Conservation (phyloP, 352 stramenopile genomes). For the Bremia lactucae region DNA sequence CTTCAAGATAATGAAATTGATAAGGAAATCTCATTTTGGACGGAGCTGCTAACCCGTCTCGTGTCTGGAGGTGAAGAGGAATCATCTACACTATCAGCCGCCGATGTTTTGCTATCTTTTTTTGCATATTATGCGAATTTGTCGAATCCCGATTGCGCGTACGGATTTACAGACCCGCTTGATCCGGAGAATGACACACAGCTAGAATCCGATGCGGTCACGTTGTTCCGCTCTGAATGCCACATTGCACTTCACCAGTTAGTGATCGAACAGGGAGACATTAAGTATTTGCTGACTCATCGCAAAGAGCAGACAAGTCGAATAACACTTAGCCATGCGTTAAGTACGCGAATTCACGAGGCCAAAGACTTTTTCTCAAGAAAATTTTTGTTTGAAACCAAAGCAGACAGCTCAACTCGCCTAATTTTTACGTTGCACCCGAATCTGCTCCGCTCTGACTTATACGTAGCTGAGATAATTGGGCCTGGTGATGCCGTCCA, state of each 20-base stretch:
- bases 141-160: conserved; percentile 30
- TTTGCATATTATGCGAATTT: conserved; percentile 46
- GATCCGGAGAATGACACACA: conserved; percentile 56
- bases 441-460: conserved; percentile 51
- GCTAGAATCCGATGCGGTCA: conserved; percentile 28
- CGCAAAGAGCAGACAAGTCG: conserved; percentile 40
- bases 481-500: conserved; percentile 52
- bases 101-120: conserved; percentile 49
- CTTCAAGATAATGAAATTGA: conserved; percentile 35
- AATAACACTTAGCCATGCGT: conserved; percentile 60
- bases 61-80: conserved; percentile 22
- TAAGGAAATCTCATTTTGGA: conserved; percentile 61
- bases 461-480: conserved; percentile 60
- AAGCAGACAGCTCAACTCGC: conserved; percentile 23
- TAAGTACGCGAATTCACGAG: conserved; percentile 48
- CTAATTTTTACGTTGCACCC: conserved; percentile 36
- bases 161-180: conserved; percentile 48
- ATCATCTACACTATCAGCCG: conserved; percentile 28
- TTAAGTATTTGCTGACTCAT: conserved; percentile 42
- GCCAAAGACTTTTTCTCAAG: conserved; percentile 52
- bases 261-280: conserved; percentile 45
- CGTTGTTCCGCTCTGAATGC: conserved; percentile 49
- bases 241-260: conserved; percentile 56
- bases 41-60: conserved; percentile 29
- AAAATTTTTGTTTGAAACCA: conserved; percentile 50